Conservation (phyloP, 768 basidiomycete species). For the Psilocybe tampanensis region DNA sequence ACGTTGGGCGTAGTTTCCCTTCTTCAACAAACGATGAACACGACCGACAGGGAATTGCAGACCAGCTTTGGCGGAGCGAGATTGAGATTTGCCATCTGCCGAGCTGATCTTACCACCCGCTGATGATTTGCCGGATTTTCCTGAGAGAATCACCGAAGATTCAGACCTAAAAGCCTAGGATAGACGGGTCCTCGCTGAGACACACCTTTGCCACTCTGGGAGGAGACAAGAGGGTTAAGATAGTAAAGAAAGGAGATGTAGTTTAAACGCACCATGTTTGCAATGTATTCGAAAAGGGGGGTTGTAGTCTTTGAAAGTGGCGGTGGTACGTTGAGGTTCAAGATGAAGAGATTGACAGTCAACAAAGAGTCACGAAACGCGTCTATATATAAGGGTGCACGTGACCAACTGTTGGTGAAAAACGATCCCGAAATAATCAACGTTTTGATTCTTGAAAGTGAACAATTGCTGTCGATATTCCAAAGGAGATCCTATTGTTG, state of each 20-base stretch:
- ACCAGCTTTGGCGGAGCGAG: slow-evolving; percentile 75
- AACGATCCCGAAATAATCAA: background rate
- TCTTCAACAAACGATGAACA: slow-evolving; percentile 88
- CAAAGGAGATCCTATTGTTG: too few species aligned
- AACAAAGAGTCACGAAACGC: slow-evolving; percentile 31
- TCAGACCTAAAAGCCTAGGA: background rate
- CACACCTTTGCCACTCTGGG: slow-evolving; percentile 43
- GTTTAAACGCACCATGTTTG: slow-evolving; percentile 18
- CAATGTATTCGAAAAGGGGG: slow-evolving; percentile 1
- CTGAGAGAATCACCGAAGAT: slow-evolving; percentile 18
- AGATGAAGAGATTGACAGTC: slow-evolving; percentile 33
- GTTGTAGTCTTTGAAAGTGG: slow-evolving; percentile 9
- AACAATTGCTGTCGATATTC: background rate
- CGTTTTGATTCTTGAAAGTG: background rate
- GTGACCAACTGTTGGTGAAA: slow-evolving; percentile 13
- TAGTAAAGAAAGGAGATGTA: background rate
- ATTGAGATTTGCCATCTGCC: slow-evolving; percentile 54
- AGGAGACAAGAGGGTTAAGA: background rate
- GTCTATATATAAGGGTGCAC: slow-evolving; percentile 39
- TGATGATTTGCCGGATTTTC: slow-evolving; percentile 66
- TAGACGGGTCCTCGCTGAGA: background rate
- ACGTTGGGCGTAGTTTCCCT: slow-evolving; percentile 84
- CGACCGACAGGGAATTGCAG: slow-evolving; percentile 92
- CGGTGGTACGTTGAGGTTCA: slow-evolving; percentile 38
- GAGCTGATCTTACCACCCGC: slow-evolving; percentile 67